Base-by-base conservation (phyloP, 257 asterid species). In the Solanum pimpinellifolium region DNA sequence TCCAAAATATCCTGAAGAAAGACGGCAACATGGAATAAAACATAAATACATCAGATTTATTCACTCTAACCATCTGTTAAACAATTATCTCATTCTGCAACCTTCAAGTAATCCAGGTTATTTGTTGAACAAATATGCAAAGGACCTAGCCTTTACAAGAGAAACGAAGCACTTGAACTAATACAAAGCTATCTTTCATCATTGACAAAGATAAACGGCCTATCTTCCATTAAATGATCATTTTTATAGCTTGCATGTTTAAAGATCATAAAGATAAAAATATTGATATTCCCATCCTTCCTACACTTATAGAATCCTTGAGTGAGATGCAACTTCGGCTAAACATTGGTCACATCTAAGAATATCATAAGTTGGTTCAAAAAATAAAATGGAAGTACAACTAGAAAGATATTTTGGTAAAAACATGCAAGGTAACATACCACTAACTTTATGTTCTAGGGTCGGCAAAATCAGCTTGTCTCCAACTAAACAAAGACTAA, bases 1-100 rank as follows among this genome's bases (percentile, higher is more conserved):
- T 91, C 93, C 70, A 97, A 88, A 92, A 97, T 95, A 88, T 95
- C 99, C 99, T 97, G 96, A 88, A 84, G 91, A 87, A 82, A 49
- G 46, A 86, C 2, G 39, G 10, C 37, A 86, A 69, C 21, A 86
- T 35, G 42, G 84, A 25, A 73, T 21, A 49, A 49, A 81, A 6
- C 69, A 49, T 29, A 18, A 81, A 31, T 21, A 11, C 69, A 81
- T 29, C 69, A 31, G 85, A 81, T 11, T 11, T 81, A 49, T 29
- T 29, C 69, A 49, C 29, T 49, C n/a, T 29, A 49, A 81, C 69
- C 69, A 81, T 49, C 69, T 81, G 46, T 11, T 16, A 11, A 49
- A 16, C 39, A 81, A 47, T 77, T 49, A 81, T 81, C 85, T 81
- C 69, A 31, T 52, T 52, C 85, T 10, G 85, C 46, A 81, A 81